phyloP scores from a whole-genome alignment of 768 basidiomycete species.

The Russula vinacea region DNA sequence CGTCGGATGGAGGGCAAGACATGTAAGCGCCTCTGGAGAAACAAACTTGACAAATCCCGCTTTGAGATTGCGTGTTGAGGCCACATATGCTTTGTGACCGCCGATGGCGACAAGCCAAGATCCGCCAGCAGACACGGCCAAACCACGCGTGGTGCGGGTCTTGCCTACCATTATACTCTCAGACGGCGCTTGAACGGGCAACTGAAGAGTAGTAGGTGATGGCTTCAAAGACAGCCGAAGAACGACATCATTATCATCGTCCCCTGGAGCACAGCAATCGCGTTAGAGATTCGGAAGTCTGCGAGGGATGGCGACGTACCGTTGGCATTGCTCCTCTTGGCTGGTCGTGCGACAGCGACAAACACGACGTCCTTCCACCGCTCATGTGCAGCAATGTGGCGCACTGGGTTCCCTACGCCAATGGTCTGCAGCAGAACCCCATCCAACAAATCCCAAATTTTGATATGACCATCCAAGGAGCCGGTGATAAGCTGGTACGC shows the following conservation, averaged over 20 bases:
- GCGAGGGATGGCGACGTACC: conserved; percentile 30
- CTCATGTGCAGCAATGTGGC: conserved; percentile 67
- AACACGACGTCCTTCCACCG: conserved; percentile 66
- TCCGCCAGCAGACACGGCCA: conserved; percentile 74
- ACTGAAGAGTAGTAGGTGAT: conserved; percentile 42
- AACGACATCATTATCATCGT: conserved; percentile 49
- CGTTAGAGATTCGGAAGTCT: neutral
- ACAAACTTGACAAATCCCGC: conserved; percentile 80
- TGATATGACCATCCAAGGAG: conserved; percentile 76
- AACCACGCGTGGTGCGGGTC: conserved; percentile 56
- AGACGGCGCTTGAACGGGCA: conserved; percentile 44
- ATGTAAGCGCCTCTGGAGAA: conserved; percentile 75
- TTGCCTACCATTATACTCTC: conserved; percentile 63
- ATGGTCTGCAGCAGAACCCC: conserved; percentile 75
- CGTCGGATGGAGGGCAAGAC: conserved; percentile 81
- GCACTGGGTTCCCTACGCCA: conserved; percentile 64
- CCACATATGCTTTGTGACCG: conserved; percentile 76
- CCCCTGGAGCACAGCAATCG: conserved; percentile 2
- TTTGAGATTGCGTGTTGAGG: conserved; percentile 51
- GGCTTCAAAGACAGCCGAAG: conserved; percentile 61
- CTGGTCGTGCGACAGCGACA: conserved; percentile 55
- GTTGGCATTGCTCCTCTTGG: conserved; percentile 43
- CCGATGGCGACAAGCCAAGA: conserved; percentile 72
- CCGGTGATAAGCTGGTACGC: conserved; percentile 86
- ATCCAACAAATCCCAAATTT: conserved; percentile 93